phyloP scores from a whole-genome alignment of 352 stramenopile species.

The Aphanomyces euteiches region DNA sequence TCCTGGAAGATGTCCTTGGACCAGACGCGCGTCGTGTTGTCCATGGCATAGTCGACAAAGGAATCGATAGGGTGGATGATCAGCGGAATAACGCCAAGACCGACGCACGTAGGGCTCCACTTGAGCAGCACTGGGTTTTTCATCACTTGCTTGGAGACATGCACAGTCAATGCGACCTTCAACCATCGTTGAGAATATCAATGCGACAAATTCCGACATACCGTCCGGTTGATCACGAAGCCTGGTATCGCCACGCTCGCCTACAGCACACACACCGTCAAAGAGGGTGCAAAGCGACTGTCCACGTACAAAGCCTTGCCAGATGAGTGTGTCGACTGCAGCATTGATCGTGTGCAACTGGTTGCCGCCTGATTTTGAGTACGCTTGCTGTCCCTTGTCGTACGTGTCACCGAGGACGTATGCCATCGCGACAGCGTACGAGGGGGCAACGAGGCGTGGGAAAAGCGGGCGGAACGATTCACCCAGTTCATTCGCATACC shows the following conservation, averaged over 20 bases:
- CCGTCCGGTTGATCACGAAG: slow-evolving; percentile 82
- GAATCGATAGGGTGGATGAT: slow-evolving; percentile 86
- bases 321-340: slow-evolving; percentile 71
- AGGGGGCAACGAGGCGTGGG: slow-evolving; percentile 61
- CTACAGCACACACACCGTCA: slow-evolving; percentile 25
- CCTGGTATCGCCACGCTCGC: slow-evolving; percentile 78
- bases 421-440: slow-evolving; percentile 75
- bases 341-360: slow-evolving; percentile 40
- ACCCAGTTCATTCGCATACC: slow-evolving; percentile 87
- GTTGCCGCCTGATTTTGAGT: slow-evolving; percentile 28
- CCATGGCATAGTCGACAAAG: slow-evolving; percentile 56
- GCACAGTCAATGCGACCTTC: slow-evolving; percentile 46
- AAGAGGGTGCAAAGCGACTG: too few relatives aligned
- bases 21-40: slow-evolving; percentile 53
- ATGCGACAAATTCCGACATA: slow-evolving; percentile 30
- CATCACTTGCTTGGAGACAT: slow-evolving; percentile 38
- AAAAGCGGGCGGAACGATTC: slow-evolving; percentile 82
- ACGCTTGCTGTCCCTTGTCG: slow-evolving; percentile 62
- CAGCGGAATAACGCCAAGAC: slow-evolving; percentile 75
- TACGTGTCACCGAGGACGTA: slow-evolving; percentile 82
- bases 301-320: slow-evolving; percentile 56
- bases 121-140: slow-evolving; percentile 46
- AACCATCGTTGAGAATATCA: neutral
- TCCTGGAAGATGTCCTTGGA: slow-evolving; percentile 13
- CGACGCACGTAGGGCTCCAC: slow-evolving; percentile 70